Percentiles rank a stretch among this genome's conserved stretches.
phyloP scores from a whole-genome alignment of 2,329 filamentous ascomycete species.

The Pseudovirgaria hyperparasitica region DNA sequence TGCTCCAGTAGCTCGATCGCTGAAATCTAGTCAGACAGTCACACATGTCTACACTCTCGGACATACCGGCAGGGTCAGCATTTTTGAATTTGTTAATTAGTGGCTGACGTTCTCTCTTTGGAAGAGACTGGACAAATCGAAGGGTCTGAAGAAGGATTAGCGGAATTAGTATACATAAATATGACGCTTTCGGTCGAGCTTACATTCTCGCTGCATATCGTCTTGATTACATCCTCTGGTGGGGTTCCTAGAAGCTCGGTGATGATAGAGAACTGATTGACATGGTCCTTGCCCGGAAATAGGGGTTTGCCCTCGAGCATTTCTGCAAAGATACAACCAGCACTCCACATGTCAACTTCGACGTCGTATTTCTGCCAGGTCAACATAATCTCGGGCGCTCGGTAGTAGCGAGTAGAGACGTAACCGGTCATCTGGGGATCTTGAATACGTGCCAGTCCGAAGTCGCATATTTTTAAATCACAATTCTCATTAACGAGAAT shows the following conservation, averaged over 20 bases:
- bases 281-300: conserved; percentile 97
- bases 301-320: conserved; percentile 98
- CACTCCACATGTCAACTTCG: conserved; percentile 98
- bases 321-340: conserved; percentile 96
- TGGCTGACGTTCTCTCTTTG: conserved; percentile 84
- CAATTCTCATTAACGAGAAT: conserved; percentile 99
- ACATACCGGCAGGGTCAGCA: conserved; percentile 69
- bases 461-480: conserved; percentile 98
- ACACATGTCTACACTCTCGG: not conserved
- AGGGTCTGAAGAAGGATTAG: conserved; percentile 52
- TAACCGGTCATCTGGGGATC: conserved; percentile 99
- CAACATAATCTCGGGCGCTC: conserved; percentile 98
- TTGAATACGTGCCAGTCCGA: conserved; percentile 91
- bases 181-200: too few species aligned
- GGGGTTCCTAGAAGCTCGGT: conserved; percentile 93
- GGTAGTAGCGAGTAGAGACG: conserved; percentile 96
- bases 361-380: conserved; percentile 99
- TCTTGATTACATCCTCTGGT: conserved; percentile 96
- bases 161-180: too few species aligned
- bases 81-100: conserved; percentile 87
- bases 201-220: conserved; percentile 95
- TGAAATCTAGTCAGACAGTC: conserved; percentile 25
- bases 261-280: conserved; percentile 99
- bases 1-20: conserved; percentile 88
- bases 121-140: conserved; percentile 92